Percentiles rank a stretch among this genome's conserved stretches.
Evolutionary conservation across 257 asterid species (phyloP).

Genomic region (Schizonepeta tenuifolia): DNA sequence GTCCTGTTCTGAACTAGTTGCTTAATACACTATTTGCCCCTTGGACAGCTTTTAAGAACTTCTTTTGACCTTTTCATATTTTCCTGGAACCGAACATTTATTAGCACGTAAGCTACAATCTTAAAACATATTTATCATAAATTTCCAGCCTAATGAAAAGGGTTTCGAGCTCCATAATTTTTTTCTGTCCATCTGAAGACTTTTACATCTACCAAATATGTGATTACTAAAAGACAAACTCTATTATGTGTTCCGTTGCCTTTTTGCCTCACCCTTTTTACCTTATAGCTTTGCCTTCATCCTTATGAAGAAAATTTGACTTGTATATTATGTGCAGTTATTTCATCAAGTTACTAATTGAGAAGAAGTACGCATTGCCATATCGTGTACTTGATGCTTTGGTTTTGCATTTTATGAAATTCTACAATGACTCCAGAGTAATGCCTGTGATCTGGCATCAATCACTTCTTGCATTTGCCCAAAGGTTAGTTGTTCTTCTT

Average conservation of each 20-base stretch:
- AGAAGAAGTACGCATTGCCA: constrained; percentile 97
- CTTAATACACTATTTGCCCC: not conserved
- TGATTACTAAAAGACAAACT: not conserved
- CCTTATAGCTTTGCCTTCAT: not conserved
- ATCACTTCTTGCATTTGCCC: constrained; percentile 94
- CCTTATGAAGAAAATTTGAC: not conserved
- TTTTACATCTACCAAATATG: not conserved
- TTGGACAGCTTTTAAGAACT: not conserved
- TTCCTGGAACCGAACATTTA: not conserved
- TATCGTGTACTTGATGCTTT: constrained; percentile 95
- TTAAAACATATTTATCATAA: not conserved
- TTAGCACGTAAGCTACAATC: not conserved
- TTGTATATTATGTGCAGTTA: constrained; percentile 60
- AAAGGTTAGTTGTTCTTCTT: constrained; percentile 57
- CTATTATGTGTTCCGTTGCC: not conserved
- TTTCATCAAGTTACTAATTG: constrained; percentile 77
- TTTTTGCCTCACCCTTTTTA: not conserved
- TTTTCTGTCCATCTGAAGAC: not conserved
- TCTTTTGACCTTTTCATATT: not conserved
- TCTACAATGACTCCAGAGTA: constrained; percentile 70
- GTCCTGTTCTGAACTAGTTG: not conserved
- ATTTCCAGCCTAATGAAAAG: not conserved
- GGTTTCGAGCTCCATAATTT: not conserved
- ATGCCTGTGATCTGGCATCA: constrained; percentile 99
- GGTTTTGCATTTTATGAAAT: constrained; percentile 88